These are phyloP conservation scores for Urochloa ruziziensis DNA, from an alignment of 176 grass and related monocot genomes.

Conservation along the genomic window DNA sequence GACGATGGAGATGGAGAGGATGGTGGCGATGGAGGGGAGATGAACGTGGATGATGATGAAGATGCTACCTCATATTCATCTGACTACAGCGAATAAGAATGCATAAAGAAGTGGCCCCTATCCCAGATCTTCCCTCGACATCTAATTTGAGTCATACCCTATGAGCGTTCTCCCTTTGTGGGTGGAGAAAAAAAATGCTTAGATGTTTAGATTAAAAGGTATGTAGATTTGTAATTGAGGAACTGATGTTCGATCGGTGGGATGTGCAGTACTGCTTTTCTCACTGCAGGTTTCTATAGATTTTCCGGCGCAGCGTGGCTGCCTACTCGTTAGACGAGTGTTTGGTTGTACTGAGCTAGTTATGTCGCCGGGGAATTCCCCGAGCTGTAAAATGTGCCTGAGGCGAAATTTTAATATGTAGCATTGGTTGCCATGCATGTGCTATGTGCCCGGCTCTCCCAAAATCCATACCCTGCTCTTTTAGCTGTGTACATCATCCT, in stretches of 20 bases:
- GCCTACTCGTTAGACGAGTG: background rate
- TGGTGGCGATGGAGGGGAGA: slow-evolving; percentile 29
- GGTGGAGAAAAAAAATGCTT: background rate
- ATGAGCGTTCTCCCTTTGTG: background rate
- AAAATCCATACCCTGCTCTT: background rate
- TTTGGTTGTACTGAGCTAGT: slow-evolving; percentile 18
- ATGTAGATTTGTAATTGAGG: background rate
- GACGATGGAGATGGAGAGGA: slow-evolving; percentile 42
- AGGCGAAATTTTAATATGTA: slow-evolving; percentile 22
- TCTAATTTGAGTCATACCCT: background rate
- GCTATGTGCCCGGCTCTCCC: background rate
- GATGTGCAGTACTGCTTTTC: background rate
- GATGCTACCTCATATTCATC: slow-evolving; percentile 69
- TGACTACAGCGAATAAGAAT: slow-evolving; percentile 65
- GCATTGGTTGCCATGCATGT: slow-evolving; percentile 14
- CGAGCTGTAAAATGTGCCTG: slow-evolving; percentile 9
- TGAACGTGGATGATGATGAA: slow-evolving; percentile 51
- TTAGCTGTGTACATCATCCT: too few relatives aligned
- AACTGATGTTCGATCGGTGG: background rate
- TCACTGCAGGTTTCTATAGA: slow-evolving; percentile 21
- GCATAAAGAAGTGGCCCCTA: background rate
- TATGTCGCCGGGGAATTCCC: slow-evolving; percentile 17
- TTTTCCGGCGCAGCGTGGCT: slow-evolving; percentile 4
- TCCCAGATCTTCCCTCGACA: background rate
- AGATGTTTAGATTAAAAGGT: background rate